phyloP scores from a whole-genome alignment of 2,329 filamentous ascomycete genomes.

The Rhytidhysteron rufulum region DNA sequence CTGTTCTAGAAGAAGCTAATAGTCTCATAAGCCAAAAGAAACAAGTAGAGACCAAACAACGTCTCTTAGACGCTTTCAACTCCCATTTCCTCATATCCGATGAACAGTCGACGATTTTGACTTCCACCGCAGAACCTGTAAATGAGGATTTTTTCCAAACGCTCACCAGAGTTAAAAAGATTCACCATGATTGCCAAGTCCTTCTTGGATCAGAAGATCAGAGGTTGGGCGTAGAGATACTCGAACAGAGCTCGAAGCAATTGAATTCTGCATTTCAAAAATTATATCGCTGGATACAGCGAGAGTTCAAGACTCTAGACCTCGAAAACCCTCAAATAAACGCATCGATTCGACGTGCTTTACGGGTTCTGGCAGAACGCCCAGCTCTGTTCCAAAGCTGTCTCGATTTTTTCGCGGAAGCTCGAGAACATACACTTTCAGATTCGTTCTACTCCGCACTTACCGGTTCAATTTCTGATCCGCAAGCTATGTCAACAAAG shows the following conservation, averaged over 20 bases:
- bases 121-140: slow-evolving; percentile 74
- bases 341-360: slow-evolving; percentile 73
- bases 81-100: slow-evolving; percentile 82
- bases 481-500: slow-evolving; percentile 59
- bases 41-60: slow-evolving; percentile 75
- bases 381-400: slow-evolving; percentile 91
- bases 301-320: slow-evolving; percentile 87
- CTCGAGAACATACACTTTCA: slow-evolving; percentile 78
- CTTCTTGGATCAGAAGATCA: slow-evolving; percentile 89
- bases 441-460: slow-evolving; percentile 86
- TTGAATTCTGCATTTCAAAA: slow-evolving; percentile 92
- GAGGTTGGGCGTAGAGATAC: slow-evolving; percentile 79
- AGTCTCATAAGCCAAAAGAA: slow-evolving; percentile 68
- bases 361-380: slow-evolving; percentile 83
- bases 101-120: slow-evolving; percentile 71
- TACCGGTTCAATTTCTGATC: slow-evolving; percentile 64
- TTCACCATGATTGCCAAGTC: slow-evolving; percentile 83
- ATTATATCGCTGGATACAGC: slow-evolving; percentile 90
- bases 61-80: slow-evolving; percentile 71
- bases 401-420: slow-evolving; percentile 87
- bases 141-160: slow-evolving; percentile 79
- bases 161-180: slow-evolving; percentile 75
- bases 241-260: slow-evolving; percentile 84
- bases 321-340: slow-evolving; percentile 93
- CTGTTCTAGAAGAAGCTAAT: slow-evolving; percentile 73